Evolutionary conservation across 2,329 filamentous ascomycete genomes (phyloP).

Genomic region (Fusarium nisikadoi): DNA sequence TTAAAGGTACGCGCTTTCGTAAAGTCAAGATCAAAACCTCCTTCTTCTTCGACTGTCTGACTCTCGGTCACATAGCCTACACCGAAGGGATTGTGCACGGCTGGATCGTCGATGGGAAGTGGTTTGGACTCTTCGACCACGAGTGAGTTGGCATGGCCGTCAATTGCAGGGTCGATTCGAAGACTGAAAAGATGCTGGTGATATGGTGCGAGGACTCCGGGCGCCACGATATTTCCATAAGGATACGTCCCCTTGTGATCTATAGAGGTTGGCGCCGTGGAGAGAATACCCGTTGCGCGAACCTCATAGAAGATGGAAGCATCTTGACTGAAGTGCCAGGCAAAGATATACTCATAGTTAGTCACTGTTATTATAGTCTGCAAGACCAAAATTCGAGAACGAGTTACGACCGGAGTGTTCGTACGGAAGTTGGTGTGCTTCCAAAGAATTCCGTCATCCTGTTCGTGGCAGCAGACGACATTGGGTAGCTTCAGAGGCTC

Average conservation of each 20-base stretch:
- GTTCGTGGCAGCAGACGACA: slow-evolving; percentile 51
- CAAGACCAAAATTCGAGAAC: slow-evolving; percentile 66
- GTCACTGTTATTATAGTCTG: slow-evolving; percentile 71
- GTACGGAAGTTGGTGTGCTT: slow-evolving; percentile 72
- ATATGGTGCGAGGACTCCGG: slow-evolving; percentile 71
- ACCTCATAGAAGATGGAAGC: slow-evolving; percentile 53
- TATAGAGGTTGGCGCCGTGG: slow-evolving; percentile 59
- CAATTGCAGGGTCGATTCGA: slow-evolving; percentile 72
- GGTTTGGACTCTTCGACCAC: slow-evolving; percentile 51
- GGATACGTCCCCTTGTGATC: slow-evolving; percentile 60
- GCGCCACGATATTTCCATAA: slow-evolving; percentile 70
- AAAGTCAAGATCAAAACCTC: slow-evolving; percentile 61
- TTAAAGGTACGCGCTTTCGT: slow-evolving; percentile 60
- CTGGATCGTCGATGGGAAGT: slow-evolving; percentile 56
- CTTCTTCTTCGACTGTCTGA: slow-evolving; percentile 55
- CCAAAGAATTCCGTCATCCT: slow-evolving; percentile 66
- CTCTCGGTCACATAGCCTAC: slow-evolving; percentile 57
- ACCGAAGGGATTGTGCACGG: slow-evolving; percentile 63
- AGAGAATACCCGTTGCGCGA: slow-evolving; percentile 56
- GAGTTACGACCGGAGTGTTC: slow-evolving; percentile 63
- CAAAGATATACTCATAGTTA: slow-evolving; percentile 68
- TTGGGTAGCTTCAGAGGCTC: slow-evolving; percentile 49
- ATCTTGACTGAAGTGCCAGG: slow-evolving; percentile 62
- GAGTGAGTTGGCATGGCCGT: slow-evolving; percentile 67
- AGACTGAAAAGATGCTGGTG: slow-evolving; percentile 76